Evolutionary conservation across 345 rosid genomes (phyloP), one percentile per base, ranked within the genome.

Genomic region (Clarkia xantiana): DNA sequence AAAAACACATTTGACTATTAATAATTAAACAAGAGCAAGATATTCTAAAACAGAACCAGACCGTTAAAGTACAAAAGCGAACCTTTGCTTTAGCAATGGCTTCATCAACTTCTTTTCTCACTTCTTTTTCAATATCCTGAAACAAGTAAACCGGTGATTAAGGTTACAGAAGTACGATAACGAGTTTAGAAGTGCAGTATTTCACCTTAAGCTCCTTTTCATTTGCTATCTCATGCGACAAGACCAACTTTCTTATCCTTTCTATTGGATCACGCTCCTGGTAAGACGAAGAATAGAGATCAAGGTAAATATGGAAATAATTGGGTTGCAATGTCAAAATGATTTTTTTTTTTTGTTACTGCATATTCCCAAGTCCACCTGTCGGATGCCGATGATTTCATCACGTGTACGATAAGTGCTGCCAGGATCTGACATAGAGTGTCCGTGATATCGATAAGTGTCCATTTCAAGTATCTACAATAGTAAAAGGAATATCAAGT

Each of bases 351-450:
- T 29, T n/a, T n/a, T n/a, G n/a, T n/a, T n/a, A n/a, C n/a, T n/a
- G n/a, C n/a, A n/a, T n/a, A n/a, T n/a, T 29, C 9, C 36, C 36
- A 40, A 16, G 55, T 71, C 44, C 53, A 86, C 96, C 96, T 91
- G 96, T 64, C 96, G 84, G 67, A 93, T 82, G 18, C 95, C 96
- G 62, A 67, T 58, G 50, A 93, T 84, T 73, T 91, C 98, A 64
- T 91, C 96, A 69, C 95, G 87, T 42, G 96, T 91, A 20, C 96
- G 95, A 76, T 91, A 91, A 54, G 98, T 91, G 79, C 96, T 91
- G 18, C 98, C 98, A 39, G 94, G 96, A 66, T 91, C 98, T 64
- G 98, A 91, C 98, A 91, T 91, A 17, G 95, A 91, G 76, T 91
- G 96, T 57, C 98, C 96, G 19, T 84, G 98, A 71, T 91, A 91